These are phyloP conservation scores for Apiospora hydei DNA, from an alignment of 2,329 filamentous ascomycete species.

Conservation along the genomic window DNA sequence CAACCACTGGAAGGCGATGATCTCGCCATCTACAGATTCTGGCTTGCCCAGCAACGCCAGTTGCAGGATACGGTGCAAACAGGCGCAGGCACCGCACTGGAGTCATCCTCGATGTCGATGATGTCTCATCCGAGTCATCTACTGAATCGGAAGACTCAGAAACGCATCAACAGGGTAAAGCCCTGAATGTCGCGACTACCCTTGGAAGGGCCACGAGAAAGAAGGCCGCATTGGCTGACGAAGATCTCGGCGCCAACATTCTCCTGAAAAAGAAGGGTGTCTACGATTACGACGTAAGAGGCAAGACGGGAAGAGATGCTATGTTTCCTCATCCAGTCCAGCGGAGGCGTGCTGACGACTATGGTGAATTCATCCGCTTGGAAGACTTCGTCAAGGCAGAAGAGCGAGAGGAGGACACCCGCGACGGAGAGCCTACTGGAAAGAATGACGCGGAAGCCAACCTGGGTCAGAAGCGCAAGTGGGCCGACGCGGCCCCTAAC, in stretches of 20 bases:
- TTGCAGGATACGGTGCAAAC: slow-evolving; percentile 81
- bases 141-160: slow-evolving; percentile 90
- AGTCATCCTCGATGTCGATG: slow-evolving; percentile 77
- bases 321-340: slow-evolving; percentile 89
- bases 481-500: slow-evolving; percentile 72
- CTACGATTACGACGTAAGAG: slow-evolving; percentile 92
- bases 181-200: slow-evolving; percentile 86
- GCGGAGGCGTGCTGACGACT: slow-evolving; percentile 84
- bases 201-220: slow-evolving; percentile 84
- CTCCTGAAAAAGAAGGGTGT: slow-evolving; percentile 86
- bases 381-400: slow-evolving; percentile 95
- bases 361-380: slow-evolving; percentile 90
- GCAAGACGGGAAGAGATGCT: slow-evolving; percentile 89
- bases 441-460: slow-evolving; percentile 63
- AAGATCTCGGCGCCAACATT: slow-evolving; percentile 91
- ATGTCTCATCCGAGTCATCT: slow-evolving; percentile 86
- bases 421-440: slow-evolving; percentile 62
- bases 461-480: slow-evolving; percentile 92
- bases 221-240: slow-evolving; percentile 85
- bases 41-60: slow-evolving; percentile 86
- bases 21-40: slow-evolving; percentile 85
- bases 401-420: slow-evolving; percentile 80
- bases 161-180: slow-evolving; percentile 88
- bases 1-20: slow-evolving; percentile 78
- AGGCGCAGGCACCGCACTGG: slow-evolving; percentile 71